Conservation (phyloP, 768 basidiomycete genomes). For the Tylopilus subfusipes region DNA sequence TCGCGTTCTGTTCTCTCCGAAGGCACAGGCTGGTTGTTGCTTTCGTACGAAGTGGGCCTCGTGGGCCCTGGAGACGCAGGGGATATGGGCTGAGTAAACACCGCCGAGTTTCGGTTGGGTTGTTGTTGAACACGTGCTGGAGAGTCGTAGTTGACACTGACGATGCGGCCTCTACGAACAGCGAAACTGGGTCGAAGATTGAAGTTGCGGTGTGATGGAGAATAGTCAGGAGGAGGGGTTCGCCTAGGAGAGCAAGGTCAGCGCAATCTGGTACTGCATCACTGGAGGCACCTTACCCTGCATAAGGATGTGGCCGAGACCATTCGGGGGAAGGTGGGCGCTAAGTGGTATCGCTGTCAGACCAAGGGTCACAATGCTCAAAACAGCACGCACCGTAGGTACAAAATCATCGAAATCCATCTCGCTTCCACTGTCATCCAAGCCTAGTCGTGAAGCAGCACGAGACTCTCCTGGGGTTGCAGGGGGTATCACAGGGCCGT, state of each 20-base stretch:
- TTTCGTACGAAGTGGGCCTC: constrained; percentile 14
- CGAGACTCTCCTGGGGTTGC: constrained; percentile 10
- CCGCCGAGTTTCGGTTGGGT: constrained; percentile 9
- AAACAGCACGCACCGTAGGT: constrained; percentile 10
- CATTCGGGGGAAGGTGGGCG: constrained; percentile 27
- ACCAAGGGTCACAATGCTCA: neutral
- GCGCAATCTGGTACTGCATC: neutral
- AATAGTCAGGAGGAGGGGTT: constrained; percentile 24
- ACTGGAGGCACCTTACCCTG: constrained; percentile 15
- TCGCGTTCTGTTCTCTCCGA: constrained; percentile 25
- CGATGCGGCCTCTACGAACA: constrained; percentile 11
- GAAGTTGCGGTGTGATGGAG: constrained; percentile 19
- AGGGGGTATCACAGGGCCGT: constrained; percentile 1
- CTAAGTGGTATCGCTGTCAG: constrained; percentile 12
- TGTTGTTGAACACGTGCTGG: constrained; percentile 8
- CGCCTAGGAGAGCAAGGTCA: constrained; percentile 14
- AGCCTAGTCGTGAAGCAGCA: constrained; percentile 7
- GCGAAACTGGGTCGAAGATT: constrained; percentile 13
- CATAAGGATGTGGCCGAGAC: constrained; percentile 26
- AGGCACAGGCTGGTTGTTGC: constrained; percentile 3
- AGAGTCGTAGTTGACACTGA: neutral
- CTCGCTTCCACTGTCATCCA: constrained; percentile 28
- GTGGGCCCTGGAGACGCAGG: constrained; percentile 6
- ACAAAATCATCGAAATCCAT: constrained; percentile 25
- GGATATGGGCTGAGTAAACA: constrained; percentile 9